Percentiles rank a stretch among this genome's conserved stretches.
Conservation (phyloP, 768 basidiomycete species). For the Tylopilus subfusipes region DNA sequence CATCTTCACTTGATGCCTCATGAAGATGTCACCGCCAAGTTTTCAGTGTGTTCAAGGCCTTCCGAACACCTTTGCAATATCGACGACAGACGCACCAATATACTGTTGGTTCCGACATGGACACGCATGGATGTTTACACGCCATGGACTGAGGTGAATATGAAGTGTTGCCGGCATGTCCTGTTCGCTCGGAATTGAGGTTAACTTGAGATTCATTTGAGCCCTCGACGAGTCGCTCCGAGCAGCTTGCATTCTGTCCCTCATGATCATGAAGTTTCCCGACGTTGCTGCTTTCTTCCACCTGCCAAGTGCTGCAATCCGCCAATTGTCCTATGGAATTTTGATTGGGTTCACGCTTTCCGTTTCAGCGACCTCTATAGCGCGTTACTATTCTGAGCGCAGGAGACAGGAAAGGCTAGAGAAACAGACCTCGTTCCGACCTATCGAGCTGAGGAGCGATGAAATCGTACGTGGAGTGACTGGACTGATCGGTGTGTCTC, state of each 20-base stretch:
- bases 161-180: no score
- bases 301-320: slow-evolving; percentile 24
- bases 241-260: neutral
- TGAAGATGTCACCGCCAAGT: no score
- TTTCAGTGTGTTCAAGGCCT: no score
- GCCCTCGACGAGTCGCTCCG: no score
- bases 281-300: slow-evolving; percentile 19
- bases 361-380: slow-evolving; percentile 62
- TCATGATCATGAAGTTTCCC: slow-evolving; percentile 20
- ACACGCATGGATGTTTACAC: no score
- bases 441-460: slow-evolving; percentile 70
- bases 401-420: slow-evolving; percentile 38
- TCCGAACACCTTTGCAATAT: no score
- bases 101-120: no score
- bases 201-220: no score
- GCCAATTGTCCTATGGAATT: slow-evolving; percentile 48
- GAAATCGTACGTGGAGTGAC: slow-evolving; percentile 78
- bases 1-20: no score
- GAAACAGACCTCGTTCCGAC: slow-evolving; percentile 40
- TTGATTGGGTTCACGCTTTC: slow-evolving; percentile 77
- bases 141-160: no score
- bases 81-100: no score
- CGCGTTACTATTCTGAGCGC: slow-evolving; percentile 49
- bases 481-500: slow-evolving; percentile 77
- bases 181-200: no score